phyloP scores from a whole-genome alignment of 768 basidiomycete genomes.

The Pleurotus ostreatus region DNA sequence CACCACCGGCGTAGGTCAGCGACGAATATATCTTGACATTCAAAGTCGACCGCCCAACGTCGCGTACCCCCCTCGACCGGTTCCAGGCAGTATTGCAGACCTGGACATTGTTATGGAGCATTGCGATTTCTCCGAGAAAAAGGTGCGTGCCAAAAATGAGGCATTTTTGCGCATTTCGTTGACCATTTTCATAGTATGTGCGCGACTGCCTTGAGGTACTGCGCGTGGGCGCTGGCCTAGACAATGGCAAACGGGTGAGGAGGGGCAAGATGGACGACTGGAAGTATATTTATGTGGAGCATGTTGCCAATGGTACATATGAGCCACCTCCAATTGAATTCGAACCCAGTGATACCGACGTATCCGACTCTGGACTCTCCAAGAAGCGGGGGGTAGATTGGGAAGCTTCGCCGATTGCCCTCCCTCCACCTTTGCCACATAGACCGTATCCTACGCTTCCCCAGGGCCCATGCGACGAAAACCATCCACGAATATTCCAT shows the following conservation, averaged over 20 bases:
- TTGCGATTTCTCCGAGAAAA: constrained; percentile 83
- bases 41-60: constrained; percentile 55
- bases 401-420: constrained; percentile 48
- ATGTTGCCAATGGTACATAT: constrained; percentile 20
- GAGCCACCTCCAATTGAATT: constrained; percentile 19
- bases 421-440: constrained; percentile 50
- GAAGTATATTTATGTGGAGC: constrained; percentile 86
- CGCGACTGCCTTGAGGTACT: constrained; percentile 95
- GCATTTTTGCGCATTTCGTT: constrained; percentile 3
- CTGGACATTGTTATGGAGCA: constrained; percentile 88
- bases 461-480: constrained; percentile 67
- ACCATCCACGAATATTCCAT: constrained; percentile 88
- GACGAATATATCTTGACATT: constrained; percentile 74
- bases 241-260: constrained; percentile 71
- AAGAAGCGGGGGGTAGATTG: constrained; percentile 60
- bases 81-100: constrained; percentile 82
- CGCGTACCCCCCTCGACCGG: constrained; percentile 85
- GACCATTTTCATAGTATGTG: constrained; percentile 66
- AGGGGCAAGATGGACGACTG: constrained; percentile 77
- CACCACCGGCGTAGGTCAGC: constrained; percentile 72
- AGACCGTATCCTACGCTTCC: constrained; percentile 53
- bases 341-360: constrained; percentile 32
- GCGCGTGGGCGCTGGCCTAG: constrained; percentile 85
- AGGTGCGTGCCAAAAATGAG: constrained; percentile 38
- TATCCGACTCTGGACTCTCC: constrained; percentile 50